Base-by-base conservation (phyloP, 371 early-diverging fungal species). In the Mucor plumbeus region DNA sequence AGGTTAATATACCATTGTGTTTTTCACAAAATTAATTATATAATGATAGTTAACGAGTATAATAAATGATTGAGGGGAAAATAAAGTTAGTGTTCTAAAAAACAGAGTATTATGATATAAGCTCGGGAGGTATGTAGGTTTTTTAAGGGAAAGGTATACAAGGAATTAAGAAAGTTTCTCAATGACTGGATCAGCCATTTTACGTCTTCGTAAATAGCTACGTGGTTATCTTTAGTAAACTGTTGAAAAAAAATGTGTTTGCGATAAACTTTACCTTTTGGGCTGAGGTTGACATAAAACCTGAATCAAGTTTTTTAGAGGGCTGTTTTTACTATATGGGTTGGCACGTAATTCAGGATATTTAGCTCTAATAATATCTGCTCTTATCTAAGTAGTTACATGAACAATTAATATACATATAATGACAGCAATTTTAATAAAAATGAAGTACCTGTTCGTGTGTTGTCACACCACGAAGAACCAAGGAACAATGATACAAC, bases 381-480 rank as follows among this genome's bases (percentile, higher is more conserved):
- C 55, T 11, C 58, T 60, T 40, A 76, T 26, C 64, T 64, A 71
- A 13, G 17, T 55, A 34, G 5, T 31, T 33, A 31, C 40, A 10
- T 39, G 44, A 43, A 58, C 34, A 3, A 38, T 48, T 39, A 26
- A 17, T 26, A 26, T 33, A 21, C 9, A 43, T 36, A 15, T n/a
- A 54, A 38, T 11, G 4, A 5, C 11, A 7, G 14, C 35, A 7
- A 34, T 5, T 35, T 1, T 5, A 38, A 38, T 26, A 4, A 38
- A 1, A 17, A 21, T 59, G 5, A 7, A 53, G 26, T 59, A 94
- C 87, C 77, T 94, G 90, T 73, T 97, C 97, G 73, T 95, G 94
- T 0, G 97, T 97, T 1, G 95, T 95, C 13, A 94, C 73, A 63
- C 93, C 93, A 38, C 82, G 80, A 17, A 86, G 74, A 5, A 88